A percentile compares a stretch with the other conserved stretches of the same genome.
Evolutionary conservation across 441 rosid genomes (phyloP).

Genomic region (Syzygium malaccense): DNA sequence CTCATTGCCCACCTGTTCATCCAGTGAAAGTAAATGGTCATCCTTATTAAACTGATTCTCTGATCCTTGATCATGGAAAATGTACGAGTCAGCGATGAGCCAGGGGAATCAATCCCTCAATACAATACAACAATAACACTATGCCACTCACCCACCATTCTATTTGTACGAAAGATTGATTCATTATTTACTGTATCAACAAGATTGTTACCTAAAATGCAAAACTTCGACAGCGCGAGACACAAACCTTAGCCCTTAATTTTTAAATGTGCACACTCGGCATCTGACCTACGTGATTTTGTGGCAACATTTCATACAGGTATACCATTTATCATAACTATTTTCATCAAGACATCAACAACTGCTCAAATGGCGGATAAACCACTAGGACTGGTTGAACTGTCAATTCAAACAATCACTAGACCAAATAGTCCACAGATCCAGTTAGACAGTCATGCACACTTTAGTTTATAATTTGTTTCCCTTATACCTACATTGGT

Average conservation of each 20-base stretch:
- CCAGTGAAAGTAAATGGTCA: background rate
- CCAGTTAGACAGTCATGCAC: background rate
- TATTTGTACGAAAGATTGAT: background rate
- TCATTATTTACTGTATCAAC: background rate
- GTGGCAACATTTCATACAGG: background rate
- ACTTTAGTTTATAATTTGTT: background rate
- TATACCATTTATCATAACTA: background rate
- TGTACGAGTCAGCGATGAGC: background rate
- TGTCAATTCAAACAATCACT: background rate
- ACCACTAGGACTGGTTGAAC: background rate
- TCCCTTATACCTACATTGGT: constrained; percentile 17
- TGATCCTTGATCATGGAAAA: background rate
- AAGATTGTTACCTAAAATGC: background rate
- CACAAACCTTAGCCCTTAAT: background rate
- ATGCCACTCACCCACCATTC: background rate
- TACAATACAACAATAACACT: background rate
- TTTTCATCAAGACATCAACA: background rate
- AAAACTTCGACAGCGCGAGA: background rate
- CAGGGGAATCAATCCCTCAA: background rate
- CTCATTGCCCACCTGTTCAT: background rate
- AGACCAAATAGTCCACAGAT: background rate
- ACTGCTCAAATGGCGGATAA: background rate
- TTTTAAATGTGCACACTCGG: background rate
- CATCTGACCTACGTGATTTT: background rate
- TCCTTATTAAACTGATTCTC: background rate